Evolutionary conservation across 768 basidiomycete genomes (phyloP).

Genomic region (Kwoniella shandongensis): DNA sequence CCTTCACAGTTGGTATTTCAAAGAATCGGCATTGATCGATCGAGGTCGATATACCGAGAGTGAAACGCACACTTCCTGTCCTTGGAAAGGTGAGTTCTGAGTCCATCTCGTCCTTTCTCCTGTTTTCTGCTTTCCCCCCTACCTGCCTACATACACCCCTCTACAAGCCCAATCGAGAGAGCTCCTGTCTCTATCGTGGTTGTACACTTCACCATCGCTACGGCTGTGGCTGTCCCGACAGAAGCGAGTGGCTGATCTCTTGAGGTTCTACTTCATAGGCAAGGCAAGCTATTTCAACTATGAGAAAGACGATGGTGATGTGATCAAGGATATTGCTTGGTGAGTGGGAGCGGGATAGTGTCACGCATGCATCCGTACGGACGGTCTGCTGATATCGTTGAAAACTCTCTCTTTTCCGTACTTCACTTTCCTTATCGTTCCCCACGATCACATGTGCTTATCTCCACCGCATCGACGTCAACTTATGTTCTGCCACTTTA

Average conservation of each 20-base stretch:
- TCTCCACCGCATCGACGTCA: background rate
- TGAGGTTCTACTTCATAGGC: slow-evolving; percentile 31
- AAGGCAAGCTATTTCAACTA: slow-evolving; percentile 50
- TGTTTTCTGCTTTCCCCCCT: background rate
- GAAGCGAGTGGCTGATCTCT: no score
- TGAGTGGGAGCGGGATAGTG: no score
- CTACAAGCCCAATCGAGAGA: no score
- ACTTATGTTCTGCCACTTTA: background rate
- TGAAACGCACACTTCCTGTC: slow-evolving; percentile 45
- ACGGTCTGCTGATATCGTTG: no score
- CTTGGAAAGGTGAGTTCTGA: slow-evolving; percentile 52
- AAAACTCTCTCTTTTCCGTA: no score
- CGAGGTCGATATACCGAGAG: slow-evolving; percentile 33
- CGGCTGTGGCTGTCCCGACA: slow-evolving; percentile 1
- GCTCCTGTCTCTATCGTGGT: no score
- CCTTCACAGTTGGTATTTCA: slow-evolving; percentile 45
- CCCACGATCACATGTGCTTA: background rate
- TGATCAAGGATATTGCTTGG: slow-evolving; percentile 50
- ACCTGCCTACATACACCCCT: no score
- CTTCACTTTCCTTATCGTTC: no score
- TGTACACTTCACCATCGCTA: no score
- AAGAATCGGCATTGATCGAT: slow-evolving; percentile 45
- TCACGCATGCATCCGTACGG: background rate
- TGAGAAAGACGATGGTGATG: slow-evolving; percentile 40
- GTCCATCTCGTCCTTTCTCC: no score